A percentile compares a stretch with the other conserved stretches of the same genome.
Conservation (phyloP, 805 yeast genomes). For the Monosporozyma unispora region DNA sequence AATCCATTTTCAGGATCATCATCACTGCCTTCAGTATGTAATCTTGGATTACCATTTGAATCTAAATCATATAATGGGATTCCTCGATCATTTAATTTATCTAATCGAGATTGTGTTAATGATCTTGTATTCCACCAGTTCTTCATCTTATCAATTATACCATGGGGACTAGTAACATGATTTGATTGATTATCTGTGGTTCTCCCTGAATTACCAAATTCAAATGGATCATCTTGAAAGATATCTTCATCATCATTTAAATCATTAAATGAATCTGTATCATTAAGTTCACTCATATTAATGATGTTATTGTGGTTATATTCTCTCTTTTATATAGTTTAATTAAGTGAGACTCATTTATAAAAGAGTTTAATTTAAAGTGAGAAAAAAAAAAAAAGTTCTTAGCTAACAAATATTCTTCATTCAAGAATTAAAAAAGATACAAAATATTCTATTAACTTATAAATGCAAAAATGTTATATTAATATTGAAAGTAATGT, state of each 20-base stretch:
- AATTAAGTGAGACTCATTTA: too few species aligned
- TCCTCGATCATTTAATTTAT: conserved; percentile 8
- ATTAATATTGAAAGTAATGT: too few species aligned
- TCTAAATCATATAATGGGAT: conserved; percentile 20
- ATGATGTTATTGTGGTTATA: not conserved
- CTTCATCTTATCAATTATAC: not conserved
- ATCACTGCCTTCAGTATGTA: not conserved
- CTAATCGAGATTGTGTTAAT: not conserved
- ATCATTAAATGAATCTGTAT: conserved; percentile 1
- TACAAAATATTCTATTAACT: too few species aligned
- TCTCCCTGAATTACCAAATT: too few species aligned
- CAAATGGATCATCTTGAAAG: not conserved
- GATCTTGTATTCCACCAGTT: not conserved
- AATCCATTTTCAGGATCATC: too few species aligned
- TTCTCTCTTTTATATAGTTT: not conserved
- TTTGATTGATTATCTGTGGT: not conserved
- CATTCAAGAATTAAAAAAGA: too few species aligned
- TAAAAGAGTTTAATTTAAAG: too few species aligned
- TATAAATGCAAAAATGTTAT: too few species aligned
- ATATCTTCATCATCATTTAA: not conserved
- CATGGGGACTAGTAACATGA: not conserved
- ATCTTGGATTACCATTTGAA: conserved; percentile 8
- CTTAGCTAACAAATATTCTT: too few species aligned
- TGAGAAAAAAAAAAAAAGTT: too few species aligned
- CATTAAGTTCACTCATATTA: not conserved